phyloP scores from a whole-genome alignment of 768 basidiomycete genomes.

The Leccinellum rugosiceps region DNA sequence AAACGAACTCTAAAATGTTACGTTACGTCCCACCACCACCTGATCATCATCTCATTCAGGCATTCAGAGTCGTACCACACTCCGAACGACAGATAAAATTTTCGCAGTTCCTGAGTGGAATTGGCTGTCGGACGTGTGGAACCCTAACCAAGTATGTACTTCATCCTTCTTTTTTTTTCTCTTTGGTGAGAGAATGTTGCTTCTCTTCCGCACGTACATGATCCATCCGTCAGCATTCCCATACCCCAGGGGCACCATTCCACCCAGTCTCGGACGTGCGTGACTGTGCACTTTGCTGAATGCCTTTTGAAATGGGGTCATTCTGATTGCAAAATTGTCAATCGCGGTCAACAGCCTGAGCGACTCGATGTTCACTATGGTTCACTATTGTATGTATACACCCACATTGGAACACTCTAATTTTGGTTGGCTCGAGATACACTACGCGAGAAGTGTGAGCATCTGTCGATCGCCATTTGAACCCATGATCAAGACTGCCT shows the following conservation, averaged over 20 bases:
- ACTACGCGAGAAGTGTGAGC: conserved; percentile 4
- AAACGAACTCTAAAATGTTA: no score
- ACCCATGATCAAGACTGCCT: not conserved
- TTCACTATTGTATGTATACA: no score
- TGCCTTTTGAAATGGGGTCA: not conserved
- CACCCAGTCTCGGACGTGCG: not conserved
- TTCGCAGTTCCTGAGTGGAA: not conserved
- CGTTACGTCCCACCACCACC: no score
- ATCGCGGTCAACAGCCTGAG: not conserved
- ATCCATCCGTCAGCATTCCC: not conserved
- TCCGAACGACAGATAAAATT: no score
- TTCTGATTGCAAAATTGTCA: not conserved
- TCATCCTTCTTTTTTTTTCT: not conserved
- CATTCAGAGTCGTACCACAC: not conserved
- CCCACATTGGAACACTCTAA: conserved; percentile 2
- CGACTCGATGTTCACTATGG: not conserved
- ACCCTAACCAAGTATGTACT: not conserved
- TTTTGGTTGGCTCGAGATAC: conserved; percentile 2
- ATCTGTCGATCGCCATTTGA: not conserved
- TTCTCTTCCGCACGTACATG: not conserved
- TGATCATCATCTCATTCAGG: not conserved
- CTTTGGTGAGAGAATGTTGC: not conserved
- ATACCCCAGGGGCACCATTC: not conserved
- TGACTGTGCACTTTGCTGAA: not conserved
- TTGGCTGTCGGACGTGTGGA: not conserved